These are phyloP conservation scores for Hymenoscyphus repandus DNA, from an alignment of 2,329 filamentous ascomycete species.

Conservation along the genomic window DNA sequence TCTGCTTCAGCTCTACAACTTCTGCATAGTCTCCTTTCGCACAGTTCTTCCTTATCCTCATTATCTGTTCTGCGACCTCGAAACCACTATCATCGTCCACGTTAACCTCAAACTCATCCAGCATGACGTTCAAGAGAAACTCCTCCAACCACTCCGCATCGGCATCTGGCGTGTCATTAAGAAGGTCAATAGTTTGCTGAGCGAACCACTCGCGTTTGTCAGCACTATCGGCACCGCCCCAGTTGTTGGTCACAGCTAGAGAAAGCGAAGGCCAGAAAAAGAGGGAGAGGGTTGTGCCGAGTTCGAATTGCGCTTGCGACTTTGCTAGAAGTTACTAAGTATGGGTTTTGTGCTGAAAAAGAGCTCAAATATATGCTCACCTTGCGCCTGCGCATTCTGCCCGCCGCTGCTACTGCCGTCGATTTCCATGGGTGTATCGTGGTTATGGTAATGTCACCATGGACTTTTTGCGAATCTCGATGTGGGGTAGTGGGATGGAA, in stretches of 20 bases:
- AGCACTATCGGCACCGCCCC: slow-evolving; percentile 75
- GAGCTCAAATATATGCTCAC: slow-evolving; percentile 8
- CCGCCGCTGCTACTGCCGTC: slow-evolving; percentile 5
- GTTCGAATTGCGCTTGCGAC: slow-evolving; percentile 69
- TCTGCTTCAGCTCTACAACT: slow-evolving; percentile 57
- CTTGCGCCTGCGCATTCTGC: slow-evolving; percentile 10
- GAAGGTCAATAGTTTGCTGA: slow-evolving; percentile 77
- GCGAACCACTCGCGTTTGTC: slow-evolving; percentile 98
- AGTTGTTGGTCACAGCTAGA: slow-evolving; percentile 79
- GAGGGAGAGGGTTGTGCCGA: slow-evolving; percentile 77
- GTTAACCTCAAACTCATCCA: slow-evolving; percentile 91
- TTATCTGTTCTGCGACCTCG: slow-evolving; percentile 67
- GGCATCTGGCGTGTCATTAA: slow-evolving; percentile 53
- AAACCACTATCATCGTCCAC: slow-evolving; percentile 84
- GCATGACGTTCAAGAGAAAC: slow-evolving; percentile 82
- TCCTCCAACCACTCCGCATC: slow-evolving; percentile 78
- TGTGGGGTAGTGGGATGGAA: slow-evolving; percentile 12
- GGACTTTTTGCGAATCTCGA: not conserved
- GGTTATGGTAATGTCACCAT: slow-evolving; percentile 22
- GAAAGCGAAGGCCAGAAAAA: slow-evolving; percentile 85
- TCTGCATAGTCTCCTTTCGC: slow-evolving; percentile 60
- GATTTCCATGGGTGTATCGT: slow-evolving; percentile 15
- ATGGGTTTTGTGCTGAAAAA: not conserved
- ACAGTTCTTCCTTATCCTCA: slow-evolving; percentile 61
- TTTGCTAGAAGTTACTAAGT: slow-evolving; percentile 36